Evolutionary conservation across 495 filamentous ascomycete genomes (phyloP).

Genomic region (Penicillium canariense): DNA sequence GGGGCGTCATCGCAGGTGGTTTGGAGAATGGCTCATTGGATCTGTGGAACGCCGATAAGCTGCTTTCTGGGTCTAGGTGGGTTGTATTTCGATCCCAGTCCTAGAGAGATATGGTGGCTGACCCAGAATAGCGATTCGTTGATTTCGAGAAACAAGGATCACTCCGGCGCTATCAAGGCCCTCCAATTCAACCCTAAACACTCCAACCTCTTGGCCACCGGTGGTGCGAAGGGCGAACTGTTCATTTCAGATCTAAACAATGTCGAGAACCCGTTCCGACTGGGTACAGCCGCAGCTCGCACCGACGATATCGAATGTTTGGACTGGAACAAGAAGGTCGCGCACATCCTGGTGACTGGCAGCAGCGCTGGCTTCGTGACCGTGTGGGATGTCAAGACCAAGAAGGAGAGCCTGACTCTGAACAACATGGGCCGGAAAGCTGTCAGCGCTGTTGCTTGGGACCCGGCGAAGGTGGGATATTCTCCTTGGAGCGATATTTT

Average conservation of each 20-base stretch:
- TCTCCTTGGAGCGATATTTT: neutral
- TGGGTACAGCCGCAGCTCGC: slow-evolving; percentile 82
- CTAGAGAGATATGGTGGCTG: slow-evolving; percentile 12
- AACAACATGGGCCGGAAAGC: slow-evolving; percentile 91
- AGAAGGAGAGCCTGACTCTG: slow-evolving; percentile 91
- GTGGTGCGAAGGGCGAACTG: slow-evolving; percentile 92
- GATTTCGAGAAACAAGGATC: slow-evolving; percentile 86
- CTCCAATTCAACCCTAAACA: slow-evolving; percentile 97
- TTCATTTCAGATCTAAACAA: slow-evolving; percentile 94
- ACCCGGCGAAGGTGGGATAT: slow-evolving; percentile 67
- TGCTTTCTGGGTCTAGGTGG: slow-evolving; percentile 61
- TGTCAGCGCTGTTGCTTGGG: slow-evolving; percentile 95
- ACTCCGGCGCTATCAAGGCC: slow-evolving; percentile 88
- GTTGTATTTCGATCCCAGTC: slow-evolving; percentile 18
- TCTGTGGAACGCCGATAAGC: slow-evolving; percentile 90
- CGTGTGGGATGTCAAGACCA: slow-evolving; percentile 97
- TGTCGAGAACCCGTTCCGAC: slow-evolving; percentile 77
- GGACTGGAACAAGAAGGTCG: slow-evolving; percentile 98
- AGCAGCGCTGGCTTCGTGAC: slow-evolving; percentile 94
- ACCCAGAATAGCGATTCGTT: slow-evolving; percentile 62
- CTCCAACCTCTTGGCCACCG: slow-evolving; percentile 87
- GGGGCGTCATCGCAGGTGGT: slow-evolving; percentile 89
- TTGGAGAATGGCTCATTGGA: slow-evolving; percentile 95
- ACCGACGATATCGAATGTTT: slow-evolving; percentile 92
- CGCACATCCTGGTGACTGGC: slow-evolving; percentile 93